Conservation (phyloP, 805 yeast genomes). For the Clavispora fructus region DNA sequence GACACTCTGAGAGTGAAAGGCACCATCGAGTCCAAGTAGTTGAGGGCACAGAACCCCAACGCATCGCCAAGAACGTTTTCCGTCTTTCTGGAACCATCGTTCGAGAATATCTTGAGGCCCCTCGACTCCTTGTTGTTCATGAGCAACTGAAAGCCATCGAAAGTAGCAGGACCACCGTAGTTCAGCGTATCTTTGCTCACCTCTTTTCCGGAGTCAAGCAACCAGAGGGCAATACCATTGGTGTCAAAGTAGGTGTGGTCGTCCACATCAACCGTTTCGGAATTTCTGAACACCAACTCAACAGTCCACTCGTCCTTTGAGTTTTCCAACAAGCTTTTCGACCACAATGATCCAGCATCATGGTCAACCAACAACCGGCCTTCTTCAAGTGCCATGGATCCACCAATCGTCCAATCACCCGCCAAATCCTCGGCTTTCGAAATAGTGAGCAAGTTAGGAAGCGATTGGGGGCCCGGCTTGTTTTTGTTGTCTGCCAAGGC, state of each 20-base stretch:
- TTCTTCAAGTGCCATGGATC: slow-evolving; percentile 40
- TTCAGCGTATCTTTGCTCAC: slow-evolving; percentile 23
- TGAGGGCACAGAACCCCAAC: slow-evolving; percentile 53
- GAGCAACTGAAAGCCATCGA: slow-evolving; percentile 60
- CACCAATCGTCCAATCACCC: slow-evolving; percentile 32
- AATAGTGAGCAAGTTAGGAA: slow-evolving; percentile 35
- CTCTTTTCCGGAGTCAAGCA: slow-evolving; percentile 28
- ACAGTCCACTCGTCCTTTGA: slow-evolving; percentile 44
- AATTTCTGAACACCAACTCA: slow-evolving; percentile 59
- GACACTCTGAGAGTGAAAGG: slow-evolving; percentile 67
- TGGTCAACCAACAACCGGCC: slow-evolving; percentile 44
- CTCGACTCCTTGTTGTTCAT: slow-evolving; percentile 47
- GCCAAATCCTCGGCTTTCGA: slow-evolving; percentile 20
- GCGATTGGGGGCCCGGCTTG: slow-evolving; percentile 18
- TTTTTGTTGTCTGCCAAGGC: slow-evolving; percentile 3
- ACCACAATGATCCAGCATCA: slow-evolving; percentile 45
- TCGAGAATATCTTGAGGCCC: slow-evolving; percentile 53
- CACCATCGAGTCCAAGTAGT: slow-evolving; percentile 62
- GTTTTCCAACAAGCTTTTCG: slow-evolving; percentile 18
- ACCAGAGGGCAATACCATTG: slow-evolving; percentile 61
- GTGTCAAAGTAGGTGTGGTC: slow-evolving; percentile 22
- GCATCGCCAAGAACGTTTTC: slow-evolving; percentile 28
- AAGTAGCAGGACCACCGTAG: slow-evolving; percentile 52
- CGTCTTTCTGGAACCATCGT: slow-evolving; percentile 47
- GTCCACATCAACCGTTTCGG: slow-evolving; percentile 34